Conservation (phyloP, 805 yeast genomes). For the Lipomyces sp. region DNA sequence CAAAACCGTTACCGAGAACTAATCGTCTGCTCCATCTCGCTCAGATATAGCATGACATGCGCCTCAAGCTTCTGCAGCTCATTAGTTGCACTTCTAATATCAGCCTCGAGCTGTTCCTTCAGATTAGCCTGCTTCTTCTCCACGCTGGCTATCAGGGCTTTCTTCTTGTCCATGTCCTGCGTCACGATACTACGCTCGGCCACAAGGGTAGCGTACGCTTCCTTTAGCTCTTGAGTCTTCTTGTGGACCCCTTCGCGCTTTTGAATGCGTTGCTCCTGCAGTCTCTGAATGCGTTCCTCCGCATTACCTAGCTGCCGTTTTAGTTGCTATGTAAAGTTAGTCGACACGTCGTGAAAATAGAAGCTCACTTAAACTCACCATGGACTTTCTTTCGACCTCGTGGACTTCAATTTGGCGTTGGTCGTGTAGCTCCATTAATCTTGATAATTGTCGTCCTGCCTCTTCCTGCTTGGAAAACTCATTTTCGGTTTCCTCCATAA, state of each 20-base stretch:
- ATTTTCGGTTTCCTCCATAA: constrained; percentile 50
- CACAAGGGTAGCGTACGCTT: constrained; percentile 48
- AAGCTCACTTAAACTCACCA: constrained; percentile 1
- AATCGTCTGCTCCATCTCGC: constrained; percentile 46
- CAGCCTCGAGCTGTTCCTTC: constrained; percentile 49
- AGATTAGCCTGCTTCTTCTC: constrained; percentile 43
- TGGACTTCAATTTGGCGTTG: constrained; percentile 40
- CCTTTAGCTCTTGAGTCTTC: constrained; percentile 45
- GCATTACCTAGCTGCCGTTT: constrained; percentile 49
- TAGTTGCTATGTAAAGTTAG: constrained; percentile 41
- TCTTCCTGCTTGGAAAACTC: constrained; percentile 47
- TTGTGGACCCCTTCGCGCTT: constrained; percentile 45
- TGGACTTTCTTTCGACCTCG: constrained; percentile 43
- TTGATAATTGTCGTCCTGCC: constrained; percentile 40
- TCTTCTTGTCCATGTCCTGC: constrained; percentile 49
- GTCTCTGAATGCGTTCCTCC: constrained; percentile 48
- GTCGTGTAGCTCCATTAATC: constrained; percentile 45
- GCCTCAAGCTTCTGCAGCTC: constrained; percentile 56
- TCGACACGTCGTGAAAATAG: background rate
- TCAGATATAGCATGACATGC: constrained; percentile 53
- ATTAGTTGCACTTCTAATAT: constrained; percentile 50
- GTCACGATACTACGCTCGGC: constrained; percentile 49
- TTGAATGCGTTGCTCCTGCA: constrained; percentile 45
- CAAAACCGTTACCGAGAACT: too few species aligned
- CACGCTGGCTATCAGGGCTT: constrained; percentile 45